A percentile compares a stretch with the other conserved stretches of the same genome.
These are phyloP conservation scores for Aureobasidium vineae DNA, from an alignment of 2,329 filamentous ascomycete species.

Conservation along the genomic window DNA sequence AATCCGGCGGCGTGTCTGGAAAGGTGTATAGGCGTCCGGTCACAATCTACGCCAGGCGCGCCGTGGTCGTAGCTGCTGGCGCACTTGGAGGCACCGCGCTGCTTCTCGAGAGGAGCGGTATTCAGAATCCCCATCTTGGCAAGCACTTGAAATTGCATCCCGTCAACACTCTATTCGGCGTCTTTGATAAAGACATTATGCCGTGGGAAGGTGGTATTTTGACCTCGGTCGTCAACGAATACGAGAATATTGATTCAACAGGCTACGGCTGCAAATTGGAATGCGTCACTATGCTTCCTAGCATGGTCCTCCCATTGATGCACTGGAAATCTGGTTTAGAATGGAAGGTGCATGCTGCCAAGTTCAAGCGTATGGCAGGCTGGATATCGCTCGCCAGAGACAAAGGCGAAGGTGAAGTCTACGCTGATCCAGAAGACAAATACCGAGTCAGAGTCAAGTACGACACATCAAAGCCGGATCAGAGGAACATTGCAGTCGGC, in stretches of 20 bases:
- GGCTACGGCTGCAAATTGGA: conserved; percentile 85
- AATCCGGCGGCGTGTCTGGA: conserved; percentile 57
- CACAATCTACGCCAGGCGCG: conserved; percentile 70
- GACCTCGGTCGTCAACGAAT: conserved; percentile 71
- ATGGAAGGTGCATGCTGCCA: conserved; percentile 68
- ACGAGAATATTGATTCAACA: conserved; percentile 69
- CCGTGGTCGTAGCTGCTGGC: conserved; percentile 73
- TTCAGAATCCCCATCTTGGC: conserved; percentile 80
- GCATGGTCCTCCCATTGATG: conserved; percentile 58
- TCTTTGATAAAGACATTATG: conserved; percentile 68
- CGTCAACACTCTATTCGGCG: conserved; percentile 54
- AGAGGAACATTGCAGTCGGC: conserved; percentile 68
- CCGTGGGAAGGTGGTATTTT: conserved; percentile 69
- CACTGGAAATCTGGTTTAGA: conserved; percentile 68
- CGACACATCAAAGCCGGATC: conserved; percentile 67
- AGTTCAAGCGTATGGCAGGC: conserved; percentile 65
- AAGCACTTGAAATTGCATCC: conserved; percentile 81
- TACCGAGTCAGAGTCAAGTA: conserved; percentile 66
- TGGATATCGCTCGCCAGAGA: conserved; percentile 76
- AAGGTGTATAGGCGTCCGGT: conserved; percentile 57
- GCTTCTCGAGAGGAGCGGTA: conserved; percentile 71
- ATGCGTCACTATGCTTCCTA: conserved; percentile 70
- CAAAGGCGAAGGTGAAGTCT: conserved; percentile 70
- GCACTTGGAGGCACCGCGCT: conserved; percentile 70
- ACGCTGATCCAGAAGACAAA: conserved; percentile 60